Conservation (phyloP, 2,329 filamentous ascomycete genomes). For the Laburnicola sp. region DNA sequence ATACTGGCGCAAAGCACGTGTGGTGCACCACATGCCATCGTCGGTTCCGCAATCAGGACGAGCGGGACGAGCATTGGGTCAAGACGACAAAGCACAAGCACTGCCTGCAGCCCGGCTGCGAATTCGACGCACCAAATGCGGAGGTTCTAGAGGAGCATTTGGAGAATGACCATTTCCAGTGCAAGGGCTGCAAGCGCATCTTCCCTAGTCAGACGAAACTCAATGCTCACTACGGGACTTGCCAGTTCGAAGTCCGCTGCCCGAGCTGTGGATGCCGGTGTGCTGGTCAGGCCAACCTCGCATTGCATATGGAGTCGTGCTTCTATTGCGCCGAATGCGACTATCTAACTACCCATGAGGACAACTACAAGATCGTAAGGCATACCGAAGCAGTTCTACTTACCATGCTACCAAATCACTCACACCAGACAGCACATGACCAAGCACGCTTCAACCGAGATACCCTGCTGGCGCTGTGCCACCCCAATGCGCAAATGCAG, state of each 20-base stretch:
- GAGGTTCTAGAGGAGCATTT: conserved; percentile 28
- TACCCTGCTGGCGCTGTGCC: conserved; percentile 34
- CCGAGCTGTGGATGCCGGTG: conserved; percentile 24
- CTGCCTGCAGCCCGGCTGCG: conserved; percentile 38
- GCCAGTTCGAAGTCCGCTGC: conserved; percentile 24
- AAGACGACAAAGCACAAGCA: conserved; percentile 36
- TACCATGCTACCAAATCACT: not conserved
- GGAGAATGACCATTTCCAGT: conserved; percentile 35
- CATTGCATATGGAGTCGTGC: conserved; percentile 27
- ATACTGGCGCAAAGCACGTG: conserved; percentile 31
- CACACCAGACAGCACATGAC: conserved; percentile 31
- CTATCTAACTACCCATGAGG: conserved; percentile 26
- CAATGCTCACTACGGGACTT: conserved; percentile 26
- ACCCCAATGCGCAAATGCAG: conserved; percentile 28
- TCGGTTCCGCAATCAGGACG: conserved; percentile 33
- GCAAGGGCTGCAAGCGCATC: conserved; percentile 33
- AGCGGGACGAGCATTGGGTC: conserved; percentile 40
- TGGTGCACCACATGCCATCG: conserved; percentile 34
- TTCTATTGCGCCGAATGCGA: conserved; percentile 27
- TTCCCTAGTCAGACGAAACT: conserved; percentile 36
- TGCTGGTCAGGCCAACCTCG: conserved; percentile 23
- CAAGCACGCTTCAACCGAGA: conserved; percentile 23
- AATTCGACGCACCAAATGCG: conserved; percentile 30
- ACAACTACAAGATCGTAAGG: conserved; percentile 29
- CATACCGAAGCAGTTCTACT: not conserved